Evolutionary conservation across 2,329 filamentous ascomycete species (phyloP), one percentile per base, ranked within the genome.

Genomic region (Phyllosticta citriasiana): DNA sequence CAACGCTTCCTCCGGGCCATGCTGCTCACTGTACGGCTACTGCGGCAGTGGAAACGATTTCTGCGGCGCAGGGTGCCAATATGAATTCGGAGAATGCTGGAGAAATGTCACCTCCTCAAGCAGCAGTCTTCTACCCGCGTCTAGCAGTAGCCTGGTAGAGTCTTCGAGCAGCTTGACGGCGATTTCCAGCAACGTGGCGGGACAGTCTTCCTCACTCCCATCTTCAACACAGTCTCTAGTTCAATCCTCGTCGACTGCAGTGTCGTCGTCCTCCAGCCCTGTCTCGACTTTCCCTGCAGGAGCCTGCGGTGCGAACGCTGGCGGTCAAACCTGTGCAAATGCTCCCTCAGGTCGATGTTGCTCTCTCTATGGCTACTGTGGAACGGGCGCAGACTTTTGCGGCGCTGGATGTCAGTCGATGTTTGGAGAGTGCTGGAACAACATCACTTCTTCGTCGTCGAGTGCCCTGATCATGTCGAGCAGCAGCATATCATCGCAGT

Each of bases 361-460:
- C 19, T 60, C 58, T 30, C 24, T 55, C 27, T 60, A 19, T 14
- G 53, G 53, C 2, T 60, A 26, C 33, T 60, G 58, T 10, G 58
- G 58, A 8, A 35, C 14, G 24, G 58, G 35, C 7, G 68, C 66
- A 35, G 66, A 69, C 30, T 71, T 75, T 62, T 77, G 76, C 64
- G 69, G 68, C 10, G 71, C 69, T 50, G 72, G 72, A 14, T 78
- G 75, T 65, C 71, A 76, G 66, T 59, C 63, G 8, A 66, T 59
- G n/a, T 76, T 73, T 64, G 74, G 74, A 16, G 63, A 67, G 33
- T 77, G 75, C 66, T 57, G 33, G 25, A 57, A 24, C 22, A 57
- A 24, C 16, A 30, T 25, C n/a, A 27, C 8, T 2, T 50, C 55
- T 25, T 47, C 33, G 33, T 35, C 14, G 4, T 35, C 33, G 3